Evolutionary conservation across 1,139 yeast genomes (phyloP), one percentile per base, ranked within the genome.

Genomic region (Blastobotrys raffinosifermentans): DNA sequence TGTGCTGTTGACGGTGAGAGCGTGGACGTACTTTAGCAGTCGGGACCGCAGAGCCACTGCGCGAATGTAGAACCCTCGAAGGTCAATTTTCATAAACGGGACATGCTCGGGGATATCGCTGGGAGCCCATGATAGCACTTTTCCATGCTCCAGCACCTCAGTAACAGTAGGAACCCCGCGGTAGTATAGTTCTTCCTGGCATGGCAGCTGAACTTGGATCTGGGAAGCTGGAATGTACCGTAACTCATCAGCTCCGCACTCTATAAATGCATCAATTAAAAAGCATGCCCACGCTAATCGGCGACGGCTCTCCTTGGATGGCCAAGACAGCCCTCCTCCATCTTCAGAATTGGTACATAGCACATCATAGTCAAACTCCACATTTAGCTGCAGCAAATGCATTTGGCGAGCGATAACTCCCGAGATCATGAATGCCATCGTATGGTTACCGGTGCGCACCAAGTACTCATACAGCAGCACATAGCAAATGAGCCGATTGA

Each of bases 221-320:
- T 41, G 39, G 2, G 18, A n/a, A 13, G 42, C 30, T 13, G 34
- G 25, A 9, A 41, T 41, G 29, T 40, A 40, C 25, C 42, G 14
- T 7, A 41, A 39, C 20, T 41, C 43, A 37, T 41, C 45, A 18
- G 38, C 29, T 5, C 45, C 45, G 22, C 44, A 39, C 26, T 41
- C 45, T 3, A 41, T 41, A 30, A 22, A 41, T 13, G 45, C 41
- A 29, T 41, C 45, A 11, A 32, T 15, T 6, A 41, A 30, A 29
- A 22, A 41, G 40, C 45, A 41, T 5, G 45, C 29, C 45, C 45
- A 41, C 9, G 31, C 42, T 27, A 41, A 17, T 6, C 45, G 17
- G 15, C 45, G 4, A 15, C 45, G 21, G 10, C 38, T 33, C 34
- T 41, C 45, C 22, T 38, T 41, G 21, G 13, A 17, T 4, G 41